Conservation (phyloP, 1,139 yeast species). For the Scheffersomyces quercinus region DNA sequence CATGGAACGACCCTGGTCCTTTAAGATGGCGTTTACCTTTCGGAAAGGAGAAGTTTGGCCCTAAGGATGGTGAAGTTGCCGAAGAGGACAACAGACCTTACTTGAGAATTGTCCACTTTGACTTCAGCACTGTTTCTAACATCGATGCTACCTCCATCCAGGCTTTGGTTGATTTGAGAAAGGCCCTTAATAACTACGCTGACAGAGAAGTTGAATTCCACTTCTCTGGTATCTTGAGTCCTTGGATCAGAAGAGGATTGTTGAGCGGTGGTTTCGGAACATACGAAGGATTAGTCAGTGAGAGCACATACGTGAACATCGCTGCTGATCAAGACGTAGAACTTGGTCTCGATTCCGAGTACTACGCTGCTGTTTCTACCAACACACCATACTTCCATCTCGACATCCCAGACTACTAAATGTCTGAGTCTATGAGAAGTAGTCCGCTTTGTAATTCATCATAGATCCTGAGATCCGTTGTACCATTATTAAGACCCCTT, state of each 20-base stretch:
- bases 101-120: conserved; percentile 72
- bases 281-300: conserved; percentile 45
- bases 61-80: conserved; percentile 14
- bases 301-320: conserved; percentile 41
- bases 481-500: too few species aligned
- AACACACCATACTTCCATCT: conserved; percentile 84
- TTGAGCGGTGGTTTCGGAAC: conserved; percentile 80
- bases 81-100: conserved; percentile 59
- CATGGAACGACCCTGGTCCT: conserved; percentile 93
- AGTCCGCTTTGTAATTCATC: too few species aligned
- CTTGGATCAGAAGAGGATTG: conserved; percentile 83
- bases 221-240: conserved; percentile 79
- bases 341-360: conserved; percentile 30
- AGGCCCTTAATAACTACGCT: conserved; percentile 71
- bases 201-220: conserved; percentile 88
- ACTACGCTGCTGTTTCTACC: conserved; percentile 65
- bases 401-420: conserved; percentile 73
- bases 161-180: conserved; percentile 72
- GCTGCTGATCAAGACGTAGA: conserved; percentile 36
- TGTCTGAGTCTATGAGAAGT: neutral
- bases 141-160: conserved; percentile 82
- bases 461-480: too few species aligned
- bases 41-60: conserved; percentile 18
- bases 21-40: conserved; percentile 41
- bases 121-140: conserved; percentile 74